Evolutionary conservation across 768 basidiomycete species (phyloP).

Genomic region (Suillus bovinus): DNA sequence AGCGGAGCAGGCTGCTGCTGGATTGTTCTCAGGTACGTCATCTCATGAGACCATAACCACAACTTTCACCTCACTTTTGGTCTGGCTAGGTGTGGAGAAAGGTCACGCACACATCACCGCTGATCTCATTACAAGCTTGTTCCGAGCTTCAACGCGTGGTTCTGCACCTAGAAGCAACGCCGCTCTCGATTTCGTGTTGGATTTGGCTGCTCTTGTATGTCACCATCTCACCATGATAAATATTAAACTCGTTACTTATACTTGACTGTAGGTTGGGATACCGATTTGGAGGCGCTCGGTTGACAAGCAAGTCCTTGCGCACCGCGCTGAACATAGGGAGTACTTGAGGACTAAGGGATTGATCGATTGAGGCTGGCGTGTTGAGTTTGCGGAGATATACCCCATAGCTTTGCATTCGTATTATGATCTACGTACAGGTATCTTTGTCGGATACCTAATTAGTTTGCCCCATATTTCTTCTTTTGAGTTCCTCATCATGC

Average conservation of each 20-base stretch:
- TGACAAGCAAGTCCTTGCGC: constrained; percentile 46
- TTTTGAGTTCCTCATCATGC: neutral
- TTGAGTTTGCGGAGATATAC: neutral
- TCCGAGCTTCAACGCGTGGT: constrained; percentile 69
- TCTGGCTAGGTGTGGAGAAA: constrained; percentile 56
- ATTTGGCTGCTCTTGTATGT: constrained; percentile 48
- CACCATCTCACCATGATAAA: too few species aligned
- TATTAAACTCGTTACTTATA: neutral
- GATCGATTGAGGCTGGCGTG: constrained; percentile 23
- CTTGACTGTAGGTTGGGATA: constrained; percentile 41
- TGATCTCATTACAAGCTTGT: constrained; percentile 65
- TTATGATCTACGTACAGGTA: neutral
- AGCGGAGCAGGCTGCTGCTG: constrained; percentile 61
- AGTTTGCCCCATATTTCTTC: neutral
- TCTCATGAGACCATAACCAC: neutral
- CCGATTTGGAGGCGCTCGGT: constrained; percentile 55
- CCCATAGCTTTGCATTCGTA: neutral
- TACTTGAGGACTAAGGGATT: constrained; percentile 48
- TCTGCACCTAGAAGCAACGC: constrained; percentile 58
- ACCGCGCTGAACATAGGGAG: constrained; percentile 46
- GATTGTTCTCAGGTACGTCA: constrained; percentile 56
- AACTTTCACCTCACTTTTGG: neutral
- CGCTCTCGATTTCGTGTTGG: constrained; percentile 50
- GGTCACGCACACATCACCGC: constrained; percentile 76
- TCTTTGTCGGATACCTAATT: neutral